Percentiles rank a stretch among this genome's conserved stretches.
phyloP scores from a whole-genome alignment of 768 basidiomycete genomes.

The Chalciporus sphaerocephalus region DNA sequence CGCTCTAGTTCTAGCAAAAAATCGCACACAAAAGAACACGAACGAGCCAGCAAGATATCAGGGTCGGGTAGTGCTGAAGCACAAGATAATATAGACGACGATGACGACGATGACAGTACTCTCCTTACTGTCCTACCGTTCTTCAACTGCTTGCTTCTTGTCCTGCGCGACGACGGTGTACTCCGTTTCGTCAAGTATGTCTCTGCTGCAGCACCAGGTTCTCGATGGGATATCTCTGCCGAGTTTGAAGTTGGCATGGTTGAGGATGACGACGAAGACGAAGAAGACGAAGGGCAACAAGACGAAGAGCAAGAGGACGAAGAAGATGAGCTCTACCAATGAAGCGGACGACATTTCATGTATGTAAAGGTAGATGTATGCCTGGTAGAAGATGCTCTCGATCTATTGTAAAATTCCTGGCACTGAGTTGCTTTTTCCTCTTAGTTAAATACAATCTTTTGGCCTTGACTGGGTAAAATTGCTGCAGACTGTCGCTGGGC shows the following conservation, averaged over 20 bases:
- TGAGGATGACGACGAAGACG: constrained; percentile 45
- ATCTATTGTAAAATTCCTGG: neutral
- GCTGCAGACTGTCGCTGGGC: constrained; percentile 74
- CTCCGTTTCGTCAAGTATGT: constrained; percentile 96
- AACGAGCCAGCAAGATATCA: constrained; percentile 14
- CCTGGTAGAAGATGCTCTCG: neutral
- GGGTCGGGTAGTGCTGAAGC: constrained; percentile 6
- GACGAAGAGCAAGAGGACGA: constrained; percentile 39
- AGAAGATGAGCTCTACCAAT: constrained; percentile 4
- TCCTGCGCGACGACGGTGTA: constrained; percentile 88
- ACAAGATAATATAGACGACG: constrained; percentile 19
- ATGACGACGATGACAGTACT: constrained; percentile 69
- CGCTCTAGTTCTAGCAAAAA: constrained; percentile 52
- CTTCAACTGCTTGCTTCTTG: constrained; percentile 85
- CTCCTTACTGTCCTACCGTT: constrained; percentile 83
- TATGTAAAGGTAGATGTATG: neutral
- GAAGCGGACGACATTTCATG: neutral
- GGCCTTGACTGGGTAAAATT: constrained; percentile 60
- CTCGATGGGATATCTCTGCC: constrained; percentile 88
- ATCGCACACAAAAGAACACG: constrained; percentile 16
- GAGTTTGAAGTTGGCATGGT: constrained; percentile 90
- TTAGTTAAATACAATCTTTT: constrained; percentile 59
- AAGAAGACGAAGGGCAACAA: constrained; percentile 60
- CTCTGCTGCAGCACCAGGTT: constrained; percentile 82
- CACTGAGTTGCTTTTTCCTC: neutral